These are phyloP conservation scores for Madurella fahalii DNA, from an alignment of 2,329 filamentous ascomycete genomes.

Conservation along the genomic window DNA sequence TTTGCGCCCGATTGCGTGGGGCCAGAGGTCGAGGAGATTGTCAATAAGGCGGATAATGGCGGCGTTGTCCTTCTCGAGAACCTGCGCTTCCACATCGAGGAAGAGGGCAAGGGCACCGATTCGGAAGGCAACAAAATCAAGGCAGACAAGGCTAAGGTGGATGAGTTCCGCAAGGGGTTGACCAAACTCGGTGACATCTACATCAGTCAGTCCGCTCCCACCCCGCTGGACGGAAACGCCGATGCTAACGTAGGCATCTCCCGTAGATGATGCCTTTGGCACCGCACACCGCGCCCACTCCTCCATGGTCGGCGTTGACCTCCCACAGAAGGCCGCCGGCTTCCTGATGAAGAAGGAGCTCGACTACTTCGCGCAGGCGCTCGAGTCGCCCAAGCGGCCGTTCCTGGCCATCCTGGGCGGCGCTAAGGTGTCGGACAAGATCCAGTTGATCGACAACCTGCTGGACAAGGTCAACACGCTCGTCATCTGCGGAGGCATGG, in stretches of 20 bases:
- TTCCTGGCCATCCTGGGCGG: slow-evolving; percentile 98
- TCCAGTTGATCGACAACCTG: slow-evolving; percentile 98
- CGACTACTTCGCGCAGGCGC: slow-evolving; percentile 96
- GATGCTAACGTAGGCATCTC: slow-evolving; percentile 20
- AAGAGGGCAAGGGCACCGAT: slow-evolving; percentile 95
- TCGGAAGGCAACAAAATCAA: slow-evolving; percentile 95
- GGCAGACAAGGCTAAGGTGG: slow-evolving; percentile 89
- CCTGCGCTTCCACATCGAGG: slow-evolving; percentile 95
- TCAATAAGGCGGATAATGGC: slow-evolving; percentile 76
- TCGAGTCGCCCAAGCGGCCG: slow-evolving; percentile 87
- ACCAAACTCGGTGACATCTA: slow-evolving; percentile 94
- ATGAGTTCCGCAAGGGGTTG: slow-evolving; percentile 89
- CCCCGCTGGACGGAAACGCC: neutral
- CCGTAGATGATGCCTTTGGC: slow-evolving; percentile 89
- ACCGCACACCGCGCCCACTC: slow-evolving; percentile 98
- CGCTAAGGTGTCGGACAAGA: slow-evolving; percentile 99
- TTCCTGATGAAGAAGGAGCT: slow-evolving; percentile 99
- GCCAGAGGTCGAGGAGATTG: slow-evolving; percentile 80
- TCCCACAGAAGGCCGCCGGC: slow-evolving; percentile 93
- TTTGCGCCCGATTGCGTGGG: slow-evolving; percentile 91
- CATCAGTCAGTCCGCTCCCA: slow-evolving; percentile 67
- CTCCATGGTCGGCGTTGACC: slow-evolving; percentile 96
- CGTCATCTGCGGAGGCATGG: slow-evolving; percentile 96
- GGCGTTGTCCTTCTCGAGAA: slow-evolving; percentile 93
- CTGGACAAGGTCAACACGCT: slow-evolving; percentile 97